These are phyloP conservation scores for Fusarium sp. DNA, from an alignment of 2,329 filamentous ascomycete genomes.

Conservation along the genomic window DNA sequence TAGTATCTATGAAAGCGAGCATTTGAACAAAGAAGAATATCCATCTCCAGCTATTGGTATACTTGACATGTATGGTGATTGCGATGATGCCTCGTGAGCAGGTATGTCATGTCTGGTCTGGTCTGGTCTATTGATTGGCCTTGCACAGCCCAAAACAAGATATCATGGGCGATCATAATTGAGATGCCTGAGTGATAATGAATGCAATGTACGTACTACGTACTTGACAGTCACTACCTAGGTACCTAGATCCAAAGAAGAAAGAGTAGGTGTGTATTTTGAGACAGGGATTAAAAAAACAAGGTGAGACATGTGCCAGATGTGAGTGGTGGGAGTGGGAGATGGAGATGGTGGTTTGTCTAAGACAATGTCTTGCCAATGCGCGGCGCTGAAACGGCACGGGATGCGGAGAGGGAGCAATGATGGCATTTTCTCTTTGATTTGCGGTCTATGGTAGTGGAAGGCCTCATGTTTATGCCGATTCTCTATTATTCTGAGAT, in stretches of 20 bases:
- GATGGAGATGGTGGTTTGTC: conserved; percentile 33
- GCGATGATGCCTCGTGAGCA: conserved; percentile 20
- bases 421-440: too few relatives aligned
- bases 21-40: conserved; percentile 33
- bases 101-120: conserved; percentile 12
- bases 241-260: conserved; percentile 11
- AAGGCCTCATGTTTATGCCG: conserved; percentile 24
- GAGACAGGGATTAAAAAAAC: conserved; percentile 14
- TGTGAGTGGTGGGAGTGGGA: conserved; percentile 11
- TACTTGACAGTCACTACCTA: conserved; percentile 9
- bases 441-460: neutral
- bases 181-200: conserved; percentile 2
- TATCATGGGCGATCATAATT: conserved; percentile 6
- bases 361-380: conserved; percentile 41
- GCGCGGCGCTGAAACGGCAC: conserved; percentile 39
- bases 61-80: neutral
- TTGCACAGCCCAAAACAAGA: conserved; percentile 9
- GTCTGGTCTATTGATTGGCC: conserved; percentile 2
- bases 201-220: neutral
- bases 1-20: conserved; percentile 26
- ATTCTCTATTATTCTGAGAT: conserved; percentile 13
- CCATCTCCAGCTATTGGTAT: conserved; percentile 2
- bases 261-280: conserved; percentile 18
- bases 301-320: conserved; percentile 28
- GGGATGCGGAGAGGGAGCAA: conserved; percentile 27